These are phyloP conservation scores for Echinosophora koreensis DNA, from an alignment of 306 rosid genomes.

Conservation along the genomic window DNA sequence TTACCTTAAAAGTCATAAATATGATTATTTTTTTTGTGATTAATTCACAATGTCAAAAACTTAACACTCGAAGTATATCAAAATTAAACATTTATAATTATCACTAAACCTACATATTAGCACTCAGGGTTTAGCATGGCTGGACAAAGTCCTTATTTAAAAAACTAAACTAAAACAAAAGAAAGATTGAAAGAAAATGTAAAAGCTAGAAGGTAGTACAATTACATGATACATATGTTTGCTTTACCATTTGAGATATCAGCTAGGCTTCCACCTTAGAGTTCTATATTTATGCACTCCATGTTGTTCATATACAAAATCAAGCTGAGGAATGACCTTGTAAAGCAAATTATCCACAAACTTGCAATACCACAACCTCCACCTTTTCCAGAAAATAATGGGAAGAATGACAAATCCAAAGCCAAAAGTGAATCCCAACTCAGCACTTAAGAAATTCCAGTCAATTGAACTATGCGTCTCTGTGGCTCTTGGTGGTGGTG, in stretches of 20 bases:
- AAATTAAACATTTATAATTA: too few relatives aligned
- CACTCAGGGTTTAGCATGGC: too few relatives aligned
- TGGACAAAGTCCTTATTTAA: too few relatives aligned
- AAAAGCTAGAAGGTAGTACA: background rate
- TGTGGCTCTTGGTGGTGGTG: too few relatives aligned
- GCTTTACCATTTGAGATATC: background rate
- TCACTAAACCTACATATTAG: too few relatives aligned
- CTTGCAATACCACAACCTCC: constrained; percentile 43
- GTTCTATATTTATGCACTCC: constrained; percentile 13
- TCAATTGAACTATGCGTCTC: too few relatives aligned
- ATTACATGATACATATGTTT: background rate
- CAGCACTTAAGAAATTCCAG: constrained; percentile 34
- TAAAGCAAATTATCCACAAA: constrained; percentile 30
- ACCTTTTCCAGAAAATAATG: constrained; percentile 34
- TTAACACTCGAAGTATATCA: too few relatives aligned
- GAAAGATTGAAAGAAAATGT: too few relatives aligned
- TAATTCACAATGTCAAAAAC: too few relatives aligned
- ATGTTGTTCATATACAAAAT: constrained; percentile 22
- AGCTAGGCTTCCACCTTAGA: constrained; percentile 23
- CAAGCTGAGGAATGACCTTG: constrained; percentile 36
- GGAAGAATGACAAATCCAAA: constrained; percentile 39
- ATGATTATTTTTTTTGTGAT: too few relatives aligned
- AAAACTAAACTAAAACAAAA: too few relatives aligned
- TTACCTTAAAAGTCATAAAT: too few relatives aligned
- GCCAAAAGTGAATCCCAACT: constrained; percentile 51